Conservation (phyloP, 305 asterid species). For the Fraxinus albicans region DNA sequence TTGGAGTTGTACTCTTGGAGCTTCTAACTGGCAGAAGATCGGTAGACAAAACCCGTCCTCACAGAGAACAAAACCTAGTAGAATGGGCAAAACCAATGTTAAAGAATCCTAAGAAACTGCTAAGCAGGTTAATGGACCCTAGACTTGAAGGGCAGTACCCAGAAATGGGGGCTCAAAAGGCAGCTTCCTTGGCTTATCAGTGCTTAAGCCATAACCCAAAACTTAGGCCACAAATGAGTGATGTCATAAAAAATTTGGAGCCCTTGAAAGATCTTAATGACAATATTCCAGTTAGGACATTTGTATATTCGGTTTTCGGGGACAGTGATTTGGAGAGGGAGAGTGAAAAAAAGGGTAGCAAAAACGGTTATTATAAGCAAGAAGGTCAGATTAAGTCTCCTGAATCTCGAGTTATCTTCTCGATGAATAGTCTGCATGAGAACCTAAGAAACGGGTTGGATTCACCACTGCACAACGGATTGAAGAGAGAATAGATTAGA, state of each 20-base stretch:
- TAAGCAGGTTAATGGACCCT: constrained; percentile 3
- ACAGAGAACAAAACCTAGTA: constrained; percentile 26
- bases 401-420: background rate
- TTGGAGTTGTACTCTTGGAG: constrained; percentile 36
- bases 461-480: background rate
- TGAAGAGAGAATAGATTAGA: background rate
- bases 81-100: constrained; percentile 36
- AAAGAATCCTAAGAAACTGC: constrained; percentile 14
- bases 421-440: background rate
- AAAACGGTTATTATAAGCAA: background rate
- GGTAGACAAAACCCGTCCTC: constrained; percentile 30
- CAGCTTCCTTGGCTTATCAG: background rate
- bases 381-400: background rate
- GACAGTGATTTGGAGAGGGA: background rate
- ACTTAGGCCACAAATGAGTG: constrained; percentile 4
- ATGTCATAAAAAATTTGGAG: background rate
- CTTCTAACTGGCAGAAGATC: constrained; percentile 34
- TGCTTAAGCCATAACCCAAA: constrained; percentile 1
- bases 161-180: constrained; percentile 6
- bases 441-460: background rate
- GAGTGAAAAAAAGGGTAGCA: background rate
- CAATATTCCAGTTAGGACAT: background rate
- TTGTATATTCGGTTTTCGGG: background rate
- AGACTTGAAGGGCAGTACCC: constrained; percentile 9
- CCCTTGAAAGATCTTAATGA: background rate